These are phyloP conservation scores for Penicillium sp. DNA, from an alignment of 2,329 filamentous ascomycete species.

Conservation along the genomic window DNA sequence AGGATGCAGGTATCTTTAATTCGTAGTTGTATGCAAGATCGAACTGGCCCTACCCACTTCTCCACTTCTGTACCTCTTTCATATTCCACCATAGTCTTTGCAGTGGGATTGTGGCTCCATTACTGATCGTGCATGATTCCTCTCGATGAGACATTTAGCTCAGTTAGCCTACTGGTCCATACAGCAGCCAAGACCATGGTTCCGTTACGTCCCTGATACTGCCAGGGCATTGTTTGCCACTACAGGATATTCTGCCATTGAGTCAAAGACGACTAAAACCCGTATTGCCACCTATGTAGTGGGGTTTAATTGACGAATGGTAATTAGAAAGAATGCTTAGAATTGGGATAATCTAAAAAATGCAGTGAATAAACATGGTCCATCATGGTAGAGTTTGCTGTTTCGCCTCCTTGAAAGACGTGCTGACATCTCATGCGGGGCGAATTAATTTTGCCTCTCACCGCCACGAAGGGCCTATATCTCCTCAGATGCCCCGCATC, in stretches of 20 bases:
- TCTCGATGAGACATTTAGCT: not conserved
- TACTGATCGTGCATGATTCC: not conserved
- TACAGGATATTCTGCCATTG: not conserved
- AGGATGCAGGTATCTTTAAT: not conserved
- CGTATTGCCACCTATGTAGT: not conserved
- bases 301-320: not conserved
- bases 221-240: not conserved
- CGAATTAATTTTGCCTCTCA: slow-evolving; percentile 5
- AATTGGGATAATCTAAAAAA: not conserved
- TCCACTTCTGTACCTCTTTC: not conserved
- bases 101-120: not conserved
- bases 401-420: not conserved
- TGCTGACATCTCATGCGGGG: not conserved
- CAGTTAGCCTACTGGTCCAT: not conserved
- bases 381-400: not conserved
- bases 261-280: not conserved
- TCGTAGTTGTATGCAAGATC: not conserved
- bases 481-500: slow-evolving; percentile 7
- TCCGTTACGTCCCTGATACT: not conserved
- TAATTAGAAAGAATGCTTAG: not conserved
- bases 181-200: not conserved
- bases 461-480: slow-evolving; percentile 4
- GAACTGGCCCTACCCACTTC: not conserved
- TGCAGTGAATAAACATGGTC: not conserved
- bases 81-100: not conserved